Evolutionary conservation across 1,284 basidiomycete species (phyloP).

Genomic region (Irpex sp.): DNA sequence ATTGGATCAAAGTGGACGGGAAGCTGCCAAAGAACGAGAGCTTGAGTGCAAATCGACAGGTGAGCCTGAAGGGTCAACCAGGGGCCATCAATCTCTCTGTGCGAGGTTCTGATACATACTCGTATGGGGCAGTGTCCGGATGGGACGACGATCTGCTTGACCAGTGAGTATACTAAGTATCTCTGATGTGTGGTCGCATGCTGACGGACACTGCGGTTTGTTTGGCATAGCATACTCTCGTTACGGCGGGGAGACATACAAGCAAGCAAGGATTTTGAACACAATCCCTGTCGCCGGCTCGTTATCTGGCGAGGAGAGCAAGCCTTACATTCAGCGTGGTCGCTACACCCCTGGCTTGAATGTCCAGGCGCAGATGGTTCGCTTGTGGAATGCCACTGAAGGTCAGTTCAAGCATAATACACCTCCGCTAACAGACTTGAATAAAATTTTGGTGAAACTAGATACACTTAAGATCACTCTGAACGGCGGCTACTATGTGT

Average conservation of each 20-base stretch:
- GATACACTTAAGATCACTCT: conserved; percentile 36
- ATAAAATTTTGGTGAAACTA: conserved; percentile 9
- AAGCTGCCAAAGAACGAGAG: conserved; percentile 24
- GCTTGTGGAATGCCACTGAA: conserved; percentile 14
- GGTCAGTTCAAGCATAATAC: conserved; percentile 3
- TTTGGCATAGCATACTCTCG: background rate
- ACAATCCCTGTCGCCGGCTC: conserved; percentile 37
- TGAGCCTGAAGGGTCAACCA: conserved; percentile 1
- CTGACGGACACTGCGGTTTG: background rate
- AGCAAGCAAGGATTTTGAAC: conserved; percentile 28
- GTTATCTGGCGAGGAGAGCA: conserved; percentile 6
- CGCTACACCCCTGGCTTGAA: conserved; percentile 21
- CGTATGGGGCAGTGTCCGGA: conserved; percentile 25
- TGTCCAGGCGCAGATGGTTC: conserved; percentile 20
- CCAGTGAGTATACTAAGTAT: conserved; percentile 19
- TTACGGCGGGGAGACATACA: background rate
- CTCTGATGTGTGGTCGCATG: background rate
- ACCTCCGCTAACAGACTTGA: too few relatives aligned
- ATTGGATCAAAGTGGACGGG: conserved; percentile 25
- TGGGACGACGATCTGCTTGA: conserved; percentile 34
- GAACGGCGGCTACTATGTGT: conserved; percentile 37
- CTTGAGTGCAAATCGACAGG: conserved; percentile 20
- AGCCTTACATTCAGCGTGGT: conserved; percentile 13
- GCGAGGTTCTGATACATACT: background rate
- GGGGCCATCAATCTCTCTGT: background rate